phyloP scores from a whole-genome alignment of 2,329 filamentous ascomycete genomes.

The Phoma sp. region DNA sequence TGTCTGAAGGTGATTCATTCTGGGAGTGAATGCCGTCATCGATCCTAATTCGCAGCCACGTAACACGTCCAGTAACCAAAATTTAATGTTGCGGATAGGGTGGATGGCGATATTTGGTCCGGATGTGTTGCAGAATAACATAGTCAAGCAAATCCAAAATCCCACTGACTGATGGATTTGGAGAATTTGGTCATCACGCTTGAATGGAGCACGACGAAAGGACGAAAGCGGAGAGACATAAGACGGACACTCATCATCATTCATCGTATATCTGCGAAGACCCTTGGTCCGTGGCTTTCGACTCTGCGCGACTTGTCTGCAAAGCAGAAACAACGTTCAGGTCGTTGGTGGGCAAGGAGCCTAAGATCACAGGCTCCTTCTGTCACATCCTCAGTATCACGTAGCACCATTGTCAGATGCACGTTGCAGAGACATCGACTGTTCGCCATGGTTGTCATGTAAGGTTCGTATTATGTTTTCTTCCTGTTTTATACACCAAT shows the following conservation, averaged over 20 bases:
- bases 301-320: conserved; percentile 1
- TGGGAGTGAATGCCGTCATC: no score
- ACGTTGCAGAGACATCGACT: not conserved
- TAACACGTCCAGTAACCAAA: no score
- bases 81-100: no score
- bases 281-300: not conserved
- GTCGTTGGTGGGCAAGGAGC: not conserved
- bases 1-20: no score
- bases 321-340: conserved; percentile 2
- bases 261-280: conserved; percentile 6
- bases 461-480: conserved; percentile 8
- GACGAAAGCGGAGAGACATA: no score
- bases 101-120: no score
- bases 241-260: conserved; percentile 1
- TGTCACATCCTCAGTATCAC: not conserved
- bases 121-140: no score
- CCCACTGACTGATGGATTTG: no score
- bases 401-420: not conserved
- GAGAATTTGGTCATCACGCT: no score
- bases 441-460: not conserved
- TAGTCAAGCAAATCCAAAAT: no score
- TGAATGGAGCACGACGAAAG: no score
- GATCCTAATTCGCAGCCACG: no score
- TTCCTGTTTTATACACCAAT: conserved; percentile 24
- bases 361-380: not conserved